phyloP scores from a whole-genome alignment of 192 early-diverging fungal genomes.

The Coemansia brasiliensis region DNA sequence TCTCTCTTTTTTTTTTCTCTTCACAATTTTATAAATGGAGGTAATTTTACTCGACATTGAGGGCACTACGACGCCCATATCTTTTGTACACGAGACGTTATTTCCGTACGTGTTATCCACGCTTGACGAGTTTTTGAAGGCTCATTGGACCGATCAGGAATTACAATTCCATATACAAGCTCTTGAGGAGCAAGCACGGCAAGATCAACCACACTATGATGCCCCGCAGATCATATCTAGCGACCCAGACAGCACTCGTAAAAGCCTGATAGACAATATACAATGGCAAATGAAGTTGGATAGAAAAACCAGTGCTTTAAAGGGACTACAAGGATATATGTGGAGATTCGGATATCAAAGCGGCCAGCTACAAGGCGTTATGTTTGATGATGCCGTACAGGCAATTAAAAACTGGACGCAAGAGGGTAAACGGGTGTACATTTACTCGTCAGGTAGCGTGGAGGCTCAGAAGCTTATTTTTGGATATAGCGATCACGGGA shows the following conservation, averaged over 20 bases:
- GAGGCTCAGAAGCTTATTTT: constrained; percentile 93
- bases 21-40: neutral
- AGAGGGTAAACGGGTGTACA: constrained; percentile 69
- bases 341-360: constrained; percentile 84
- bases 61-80: constrained; percentile 94
- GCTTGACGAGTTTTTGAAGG: constrained; percentile 66
- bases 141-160: constrained; percentile 54
- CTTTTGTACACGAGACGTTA: constrained; percentile 91
- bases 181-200: constrained; percentile 56
- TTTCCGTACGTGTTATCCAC: constrained; percentile 83
- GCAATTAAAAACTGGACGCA: constrained; percentile 73
- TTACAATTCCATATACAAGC: constrained; percentile 52
- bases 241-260: constrained; percentile 11
- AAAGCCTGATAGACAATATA: constrained; percentile 61
- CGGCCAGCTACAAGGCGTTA: constrained; percentile 71
- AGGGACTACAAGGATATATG: constrained; percentile 94
- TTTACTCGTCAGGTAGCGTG: constrained; percentile 96
- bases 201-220: constrained; percentile 22
- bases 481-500: constrained; percentile 75
- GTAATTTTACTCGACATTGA: constrained; percentile 80
- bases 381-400: constrained; percentile 85
- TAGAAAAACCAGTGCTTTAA: constrained; percentile 87
- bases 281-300: constrained; percentile 82
- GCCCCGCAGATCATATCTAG: constrained; percentile 12
- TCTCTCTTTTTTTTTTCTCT: no score